Conservation (phyloP, 495 filamentous ascomycete genomes). For the Penicillium paxilli region DNA sequence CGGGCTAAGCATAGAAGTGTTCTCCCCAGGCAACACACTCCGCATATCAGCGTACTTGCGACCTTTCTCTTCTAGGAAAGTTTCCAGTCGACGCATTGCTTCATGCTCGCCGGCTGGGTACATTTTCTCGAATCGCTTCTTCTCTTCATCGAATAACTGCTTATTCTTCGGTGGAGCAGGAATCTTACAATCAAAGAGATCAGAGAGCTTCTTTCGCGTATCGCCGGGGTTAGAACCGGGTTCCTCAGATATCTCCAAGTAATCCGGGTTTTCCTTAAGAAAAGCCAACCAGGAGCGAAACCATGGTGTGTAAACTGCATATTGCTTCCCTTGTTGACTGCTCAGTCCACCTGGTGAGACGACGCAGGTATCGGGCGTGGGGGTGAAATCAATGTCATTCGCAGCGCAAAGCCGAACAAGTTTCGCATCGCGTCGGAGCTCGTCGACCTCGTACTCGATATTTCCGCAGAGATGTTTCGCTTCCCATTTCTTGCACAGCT, state of each 20-base stretch:
- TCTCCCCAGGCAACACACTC: conserved; percentile 58
- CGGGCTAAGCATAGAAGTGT: conserved; percentile 73
- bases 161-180: conserved; percentile 69
- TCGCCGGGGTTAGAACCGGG: conserved; percentile 61
- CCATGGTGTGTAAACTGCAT: conserved; percentile 84
- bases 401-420: conserved; percentile 60
- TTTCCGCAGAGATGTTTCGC: conserved; percentile 62
- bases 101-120: conserved; percentile 85
- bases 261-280: conserved; percentile 64
- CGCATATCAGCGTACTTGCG: conserved; percentile 59
- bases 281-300: conserved; percentile 73
- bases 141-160: conserved; percentile 57
- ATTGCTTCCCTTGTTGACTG: conserved; percentile 70
- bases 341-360: conserved; percentile 69
- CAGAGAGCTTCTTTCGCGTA: conserved; percentile 51
- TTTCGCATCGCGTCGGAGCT: conserved; percentile 65
- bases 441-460: conserved; percentile 62
- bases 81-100: conserved; percentile 62
- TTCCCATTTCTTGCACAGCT: conserved; percentile 70
- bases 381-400: conserved; percentile 61
- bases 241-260: conserved; percentile 58
- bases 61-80: conserved; percentile 70
- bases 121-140: conserved; percentile 52
- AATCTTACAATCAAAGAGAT: conserved; percentile 64
- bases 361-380: conserved; percentile 78